Conservation (phyloP, 352 stramenopile species). For the Pythium utonaiense region DNA sequence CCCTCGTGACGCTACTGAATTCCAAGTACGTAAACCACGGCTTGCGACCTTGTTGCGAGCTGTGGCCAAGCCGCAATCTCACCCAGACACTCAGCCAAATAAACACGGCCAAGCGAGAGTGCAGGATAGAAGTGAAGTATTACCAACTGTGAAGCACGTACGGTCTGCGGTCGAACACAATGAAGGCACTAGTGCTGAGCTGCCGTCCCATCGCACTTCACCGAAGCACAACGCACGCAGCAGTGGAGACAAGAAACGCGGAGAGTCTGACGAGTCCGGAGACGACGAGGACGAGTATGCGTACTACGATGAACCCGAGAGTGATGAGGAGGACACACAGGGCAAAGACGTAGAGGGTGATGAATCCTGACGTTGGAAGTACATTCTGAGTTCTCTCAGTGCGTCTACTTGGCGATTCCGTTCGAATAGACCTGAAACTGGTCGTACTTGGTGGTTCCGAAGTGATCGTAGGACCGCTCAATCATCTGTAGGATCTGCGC, state of each 20-base stretch:
- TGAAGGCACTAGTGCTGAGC: neutral
- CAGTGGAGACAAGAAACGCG: neutral
- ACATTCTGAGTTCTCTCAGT: neutral
- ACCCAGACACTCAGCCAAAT: neutral
- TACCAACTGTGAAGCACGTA: too few relatives aligned
- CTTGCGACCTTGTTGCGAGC: neutral
- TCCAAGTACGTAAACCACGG: neutral
- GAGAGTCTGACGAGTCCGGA: too few relatives aligned
- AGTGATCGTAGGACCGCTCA: constrained; percentile 94
- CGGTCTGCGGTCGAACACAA: too few relatives aligned
- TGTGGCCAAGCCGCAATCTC: neutral
- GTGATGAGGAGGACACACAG: neutral
- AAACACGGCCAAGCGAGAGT: neutral
- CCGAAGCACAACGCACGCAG: neutral
- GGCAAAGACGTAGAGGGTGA: neutral
- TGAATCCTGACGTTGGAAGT: neutral
- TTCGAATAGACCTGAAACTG: constrained; percentile 92
- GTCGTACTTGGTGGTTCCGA: constrained; percentile 95
- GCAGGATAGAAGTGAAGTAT: too few relatives aligned
- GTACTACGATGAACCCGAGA: constrained; percentile 18
- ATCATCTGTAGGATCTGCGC: constrained; percentile 88
- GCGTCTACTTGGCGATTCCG: constrained; percentile 71
- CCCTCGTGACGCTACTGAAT: neutral
- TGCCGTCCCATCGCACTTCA: neutral
- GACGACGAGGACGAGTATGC: constrained; percentile 17